A percentile compares a stretch with the other conserved stretches of the same genome.
Conservation (phyloP, 2,329 filamentous ascomycete species). For the Aspergillus udagawae region DNA sequence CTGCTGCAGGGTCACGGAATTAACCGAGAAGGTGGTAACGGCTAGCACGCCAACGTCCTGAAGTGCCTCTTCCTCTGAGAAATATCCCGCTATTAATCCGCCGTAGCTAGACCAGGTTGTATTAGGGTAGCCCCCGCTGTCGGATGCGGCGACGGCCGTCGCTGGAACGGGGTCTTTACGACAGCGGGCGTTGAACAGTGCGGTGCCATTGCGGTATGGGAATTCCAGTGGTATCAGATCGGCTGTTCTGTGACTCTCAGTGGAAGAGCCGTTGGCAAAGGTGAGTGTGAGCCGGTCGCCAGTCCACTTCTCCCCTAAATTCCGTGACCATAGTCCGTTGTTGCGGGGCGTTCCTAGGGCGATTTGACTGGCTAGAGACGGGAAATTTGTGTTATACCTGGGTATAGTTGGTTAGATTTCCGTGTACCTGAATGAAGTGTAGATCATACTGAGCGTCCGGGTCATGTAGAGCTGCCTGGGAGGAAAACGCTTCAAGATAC, state of each 20-base stretch:
- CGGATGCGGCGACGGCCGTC: slow-evolving; percentile 8
- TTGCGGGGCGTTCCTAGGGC: background rate
- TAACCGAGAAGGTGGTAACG: slow-evolving; percentile 12
- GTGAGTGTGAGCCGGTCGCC: background rate
- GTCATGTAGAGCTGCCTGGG: slow-evolving; percentile 51
- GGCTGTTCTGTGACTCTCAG: background rate
- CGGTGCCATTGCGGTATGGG: background rate
- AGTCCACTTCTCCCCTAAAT: background rate
- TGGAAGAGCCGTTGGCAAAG: background rate
- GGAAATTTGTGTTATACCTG: slow-evolving; percentile 13
- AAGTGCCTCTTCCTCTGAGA: background rate
- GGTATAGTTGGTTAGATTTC: background rate
- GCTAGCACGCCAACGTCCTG: background rate
- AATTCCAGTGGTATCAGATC: background rate
- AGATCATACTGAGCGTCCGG: slow-evolving; percentile 50
- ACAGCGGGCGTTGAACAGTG: background rate
- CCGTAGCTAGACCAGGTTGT: slow-evolving; percentile 12
- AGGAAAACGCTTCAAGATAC: slow-evolving; percentile 43
- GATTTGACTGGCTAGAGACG: slow-evolving; percentile 6
- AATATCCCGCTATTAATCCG: background rate
- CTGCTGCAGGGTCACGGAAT: slow-evolving; percentile 7
- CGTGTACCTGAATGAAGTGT: background rate
- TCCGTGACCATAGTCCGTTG: background rate
- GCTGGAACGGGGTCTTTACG: background rate
- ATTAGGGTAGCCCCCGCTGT: slow-evolving; percentile 13